Evolutionary conservation across 352 stramenopile genomes (phyloP).

Genomic region (Aphanomyces euteiches): DNA sequence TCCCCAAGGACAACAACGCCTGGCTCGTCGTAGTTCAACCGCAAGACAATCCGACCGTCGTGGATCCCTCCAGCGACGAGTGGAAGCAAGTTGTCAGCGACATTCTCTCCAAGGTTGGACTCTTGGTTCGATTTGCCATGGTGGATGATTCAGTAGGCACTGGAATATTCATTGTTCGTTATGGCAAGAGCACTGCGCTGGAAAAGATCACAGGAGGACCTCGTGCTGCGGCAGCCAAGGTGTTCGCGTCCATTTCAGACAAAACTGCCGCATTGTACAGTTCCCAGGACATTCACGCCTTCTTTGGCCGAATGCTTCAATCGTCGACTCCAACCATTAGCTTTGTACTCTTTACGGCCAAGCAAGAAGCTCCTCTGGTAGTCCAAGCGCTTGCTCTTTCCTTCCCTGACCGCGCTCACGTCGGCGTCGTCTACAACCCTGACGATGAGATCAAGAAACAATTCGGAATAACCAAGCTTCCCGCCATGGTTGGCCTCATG

Average conservation of each 20-base stretch:
- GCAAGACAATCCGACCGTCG: slow-evolving; percentile 27
- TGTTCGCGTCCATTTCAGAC: slow-evolving; percentile 53
- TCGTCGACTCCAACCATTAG: slow-evolving; percentile 41
- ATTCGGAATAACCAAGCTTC: slow-evolving; percentile 42
- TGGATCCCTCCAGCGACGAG: neutral
- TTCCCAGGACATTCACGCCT: slow-evolving; percentile 51
- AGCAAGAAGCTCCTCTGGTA: slow-evolving; percentile 47
- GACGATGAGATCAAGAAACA: slow-evolving; percentile 58
- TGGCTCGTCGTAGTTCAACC: slow-evolving; percentile 68
- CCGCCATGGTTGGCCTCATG: slow-evolving; percentile 28
- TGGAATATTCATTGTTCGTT: neutral
- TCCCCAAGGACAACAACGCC: slow-evolving; percentile 45
- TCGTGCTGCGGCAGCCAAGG: slow-evolving; percentile 41
- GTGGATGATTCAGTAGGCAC: neutral
- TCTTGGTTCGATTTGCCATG: slow-evolving; percentile 17
- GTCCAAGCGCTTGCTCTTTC: slow-evolving; percentile 61
- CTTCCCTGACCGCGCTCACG: slow-evolving; percentile 49
- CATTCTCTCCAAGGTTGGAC: slow-evolving; percentile 10
- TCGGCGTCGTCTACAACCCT: slow-evolving; percentile 54
- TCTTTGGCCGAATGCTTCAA: slow-evolving; percentile 43
- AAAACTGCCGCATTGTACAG: slow-evolving; percentile 44
- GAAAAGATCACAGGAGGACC: neutral
- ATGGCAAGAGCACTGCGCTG: neutral
- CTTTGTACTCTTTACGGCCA: slow-evolving; percentile 59
- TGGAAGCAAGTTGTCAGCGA: slow-evolving; percentile 20